Conservation (phyloP, 148 eudicot genomes). For the Chenopodium quinoa region DNA sequence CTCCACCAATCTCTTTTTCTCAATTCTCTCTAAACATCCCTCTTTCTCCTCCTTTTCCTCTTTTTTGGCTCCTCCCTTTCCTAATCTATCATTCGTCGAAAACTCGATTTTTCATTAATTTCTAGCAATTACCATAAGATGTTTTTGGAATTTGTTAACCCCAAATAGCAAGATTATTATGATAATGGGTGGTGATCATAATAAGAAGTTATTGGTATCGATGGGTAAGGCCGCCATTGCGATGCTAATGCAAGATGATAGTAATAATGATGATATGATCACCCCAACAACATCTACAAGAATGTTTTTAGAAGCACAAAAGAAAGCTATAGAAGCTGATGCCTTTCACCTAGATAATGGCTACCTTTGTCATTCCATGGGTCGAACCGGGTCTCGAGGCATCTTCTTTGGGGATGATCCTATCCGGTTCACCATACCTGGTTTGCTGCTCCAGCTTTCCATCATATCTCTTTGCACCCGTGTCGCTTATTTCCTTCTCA, state of each 20-base stretch:
- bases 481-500: conserved; percentile 28
- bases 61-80: neutral
- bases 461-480: conserved; percentile 38
- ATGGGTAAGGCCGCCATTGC: neutral
- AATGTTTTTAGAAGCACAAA: neutral
- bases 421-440: conserved; percentile 30
- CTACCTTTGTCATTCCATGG: conserved; percentile 28
- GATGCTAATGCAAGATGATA: conserved; percentile 3
- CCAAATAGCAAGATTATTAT: neutral
- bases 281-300: conserved; percentile 1
- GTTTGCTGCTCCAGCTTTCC: conserved; percentile 35
- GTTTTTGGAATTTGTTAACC: neutral
- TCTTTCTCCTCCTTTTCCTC: neutral
- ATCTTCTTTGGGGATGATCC: conserved; percentile 38
- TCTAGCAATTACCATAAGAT: neutral
- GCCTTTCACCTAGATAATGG: conserved; percentile 26
- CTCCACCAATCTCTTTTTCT: conserved; percentile 10
- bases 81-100: neutral
- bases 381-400: conserved; percentile 28
- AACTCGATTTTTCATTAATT: neutral
- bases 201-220: neutral
- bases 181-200: neutral
- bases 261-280: neutral
- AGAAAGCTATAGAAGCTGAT: conserved; percentile 2
- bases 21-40: neutral